These are phyloP conservation scores for Nothopassalora personata DNA, from an alignment of 2,329 filamentous ascomycete species.

Conservation along the genomic window DNA sequence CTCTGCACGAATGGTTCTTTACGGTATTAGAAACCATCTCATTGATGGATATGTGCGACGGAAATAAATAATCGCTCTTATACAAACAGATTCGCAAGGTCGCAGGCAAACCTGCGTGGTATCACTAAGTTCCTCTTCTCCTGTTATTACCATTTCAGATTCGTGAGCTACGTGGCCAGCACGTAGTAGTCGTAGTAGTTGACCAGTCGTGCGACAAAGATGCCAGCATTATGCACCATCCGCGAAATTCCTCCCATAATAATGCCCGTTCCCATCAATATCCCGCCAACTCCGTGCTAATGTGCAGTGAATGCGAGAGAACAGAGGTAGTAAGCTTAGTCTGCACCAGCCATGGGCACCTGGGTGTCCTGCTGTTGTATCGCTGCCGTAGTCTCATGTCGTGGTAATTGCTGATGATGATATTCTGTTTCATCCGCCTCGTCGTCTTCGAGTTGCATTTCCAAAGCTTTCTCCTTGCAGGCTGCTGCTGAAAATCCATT, in stretches of 20 bases:
- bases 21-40: not conserved
- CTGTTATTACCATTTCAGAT: not conserved
- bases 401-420: not conserved
- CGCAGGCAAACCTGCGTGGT: not conserved
- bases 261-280: not conserved
- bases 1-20: not conserved
- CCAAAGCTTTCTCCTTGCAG: constrained; percentile 72
- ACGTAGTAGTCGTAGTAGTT: not conserved
- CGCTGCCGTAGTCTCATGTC: not conserved
- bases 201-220: not conserved
- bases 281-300: constrained; percentile 3
- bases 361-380: not conserved
- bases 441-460: constrained; percentile 43
- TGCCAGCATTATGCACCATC: not conserved
- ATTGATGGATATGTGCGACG: not conserved
- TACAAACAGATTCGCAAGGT: not conserved
- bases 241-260: not conserved
- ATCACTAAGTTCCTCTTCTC: not conserved
- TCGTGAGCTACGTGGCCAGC: constrained; percentile 6
- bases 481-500: constrained; percentile 82
- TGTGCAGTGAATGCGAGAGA: not conserved
- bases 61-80: not conserved
- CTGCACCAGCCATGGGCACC: not conserved
- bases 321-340: not conserved
- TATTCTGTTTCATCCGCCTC: constrained; percentile 11